Evolutionary conservation across 2,329 filamentous ascomycete species (phyloP).

Genomic region (Alternaria sp.): DNA sequence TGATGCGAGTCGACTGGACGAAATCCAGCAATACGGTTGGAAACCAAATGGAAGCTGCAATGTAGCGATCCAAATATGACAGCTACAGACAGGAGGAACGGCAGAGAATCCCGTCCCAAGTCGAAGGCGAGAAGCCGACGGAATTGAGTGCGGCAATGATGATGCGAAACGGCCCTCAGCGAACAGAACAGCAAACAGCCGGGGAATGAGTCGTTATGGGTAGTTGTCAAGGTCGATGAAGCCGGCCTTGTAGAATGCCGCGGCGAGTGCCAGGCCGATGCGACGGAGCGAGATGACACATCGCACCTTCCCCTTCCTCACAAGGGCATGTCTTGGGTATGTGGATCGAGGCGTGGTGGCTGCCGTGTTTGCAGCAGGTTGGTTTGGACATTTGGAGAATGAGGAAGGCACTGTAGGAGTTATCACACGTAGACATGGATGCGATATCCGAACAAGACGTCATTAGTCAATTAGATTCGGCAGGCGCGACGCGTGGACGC

Average conservation of each 20-base stretch:
- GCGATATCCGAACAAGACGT: background rate
- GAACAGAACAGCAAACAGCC: background rate
- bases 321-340: background rate
- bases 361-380: background rate
- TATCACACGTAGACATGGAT: background rate
- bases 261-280: background rate
- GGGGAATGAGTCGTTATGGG: background rate
- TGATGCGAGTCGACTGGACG: background rate
- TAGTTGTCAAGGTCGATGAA: background rate
- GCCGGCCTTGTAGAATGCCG: background rate
- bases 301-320: background rate
- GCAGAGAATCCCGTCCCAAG: background rate
- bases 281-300: background rate
- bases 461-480: background rate
- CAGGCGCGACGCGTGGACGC: slow-evolving; percentile 14
- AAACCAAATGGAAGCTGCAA: background rate
- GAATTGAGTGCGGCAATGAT: background rate
- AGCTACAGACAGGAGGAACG: background rate
- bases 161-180: background rate
- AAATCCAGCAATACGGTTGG: background rate
- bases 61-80: background rate
- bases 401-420: background rate
- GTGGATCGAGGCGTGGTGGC: background rate
- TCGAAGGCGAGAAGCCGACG: background rate
- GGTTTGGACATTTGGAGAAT: background rate